Evolutionary conservation across 1,139 yeast genomes (phyloP).

Genomic region (Nakaseomyces kungkrabaensis): DNA sequence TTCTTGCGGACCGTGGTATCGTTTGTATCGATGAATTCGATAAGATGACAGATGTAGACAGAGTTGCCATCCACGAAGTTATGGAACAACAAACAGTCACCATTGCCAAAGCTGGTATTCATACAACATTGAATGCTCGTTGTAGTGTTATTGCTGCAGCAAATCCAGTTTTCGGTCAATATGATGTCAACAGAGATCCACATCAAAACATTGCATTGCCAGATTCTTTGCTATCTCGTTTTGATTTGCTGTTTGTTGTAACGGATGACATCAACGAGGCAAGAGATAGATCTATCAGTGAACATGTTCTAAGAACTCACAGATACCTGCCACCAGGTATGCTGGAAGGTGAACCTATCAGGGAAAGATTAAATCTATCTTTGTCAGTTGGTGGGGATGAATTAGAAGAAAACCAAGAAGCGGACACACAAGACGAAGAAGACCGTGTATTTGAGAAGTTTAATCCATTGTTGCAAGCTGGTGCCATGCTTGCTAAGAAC

Average conservation of each 20-base stretch:
- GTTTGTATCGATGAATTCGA: constrained; percentile 98
- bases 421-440: constrained; percentile 32
- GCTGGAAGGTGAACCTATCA: constrained; percentile 87
- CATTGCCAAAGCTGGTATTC: constrained; percentile 97
- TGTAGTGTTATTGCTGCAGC: constrained; percentile 98
- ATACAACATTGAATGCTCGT: constrained; percentile 91
- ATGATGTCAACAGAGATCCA: constrained; percentile 92
- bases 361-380: constrained; percentile 62
- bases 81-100: constrained; percentile 99
- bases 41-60: constrained; percentile 92
- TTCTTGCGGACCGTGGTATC: constrained; percentile 90
- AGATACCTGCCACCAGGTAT: constrained; percentile 82
- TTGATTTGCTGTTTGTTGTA: constrained; percentile 87
- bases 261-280: constrained; percentile 88
- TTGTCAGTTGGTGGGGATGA: constrained; percentile 64
- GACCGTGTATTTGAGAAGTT: constrained; percentile 66
- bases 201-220: constrained; percentile 95
- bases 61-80: constrained; percentile 98
- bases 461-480: constrained; percentile 75
- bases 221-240: constrained; percentile 92
- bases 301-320: constrained; percentile 92
- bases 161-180: constrained; percentile 94
- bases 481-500: constrained; percentile 39
- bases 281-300: constrained; percentile 79
- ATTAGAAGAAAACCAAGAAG: constrained; percentile 22